Percentiles rank a stretch among this genome's conserved stretches.
Evolutionary conservation across 495 filamentous ascomycete species (phyloP).

Genomic region (Antarctomyces pellizariae): DNA sequence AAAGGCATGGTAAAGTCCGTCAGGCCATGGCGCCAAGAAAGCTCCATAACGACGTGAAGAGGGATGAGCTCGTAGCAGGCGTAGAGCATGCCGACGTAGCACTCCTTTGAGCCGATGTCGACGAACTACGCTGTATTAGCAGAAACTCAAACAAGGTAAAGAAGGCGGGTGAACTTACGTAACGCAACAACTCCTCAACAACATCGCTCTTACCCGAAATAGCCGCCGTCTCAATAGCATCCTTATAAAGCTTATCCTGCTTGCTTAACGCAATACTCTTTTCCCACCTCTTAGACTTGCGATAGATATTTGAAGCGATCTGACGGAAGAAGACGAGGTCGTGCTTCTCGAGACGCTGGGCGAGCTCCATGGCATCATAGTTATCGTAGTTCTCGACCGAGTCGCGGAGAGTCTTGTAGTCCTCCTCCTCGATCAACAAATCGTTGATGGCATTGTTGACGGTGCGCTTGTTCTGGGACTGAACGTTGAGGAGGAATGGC

Average conservation of each 20-base stretch:
- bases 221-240: constrained; percentile 97
- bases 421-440: constrained; percentile 93
- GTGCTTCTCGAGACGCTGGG: constrained; percentile 81
- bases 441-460: constrained; percentile 99
- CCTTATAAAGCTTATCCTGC: constrained; percentile 98
- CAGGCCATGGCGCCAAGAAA: constrained; percentile 90
- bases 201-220: constrained; percentile 78
- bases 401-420: constrained; percentile 95
- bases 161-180: constrained; percentile 39
- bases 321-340: constrained; percentile 98
- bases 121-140: constrained; percentile 52
- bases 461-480: constrained; percentile 88
- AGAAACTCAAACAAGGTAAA: constrained; percentile 5
- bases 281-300: constrained; percentile 99
- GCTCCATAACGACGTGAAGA: constrained; percentile 75
- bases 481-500: constrained; percentile 92
- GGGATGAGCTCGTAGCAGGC: constrained; percentile 95
- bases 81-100: constrained; percentile 97
- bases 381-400: constrained; percentile 98
- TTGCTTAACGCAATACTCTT: constrained; percentile 98
- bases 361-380: constrained; percentile 91
- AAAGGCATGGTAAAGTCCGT: constrained; percentile 98
- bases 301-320: constrained; percentile 94
- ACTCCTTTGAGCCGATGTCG: constrained; percentile 95
- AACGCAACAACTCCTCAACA: constrained; percentile 85